These are phyloP conservation scores for Lactifluus echinatus DNA, from an alignment of 768 basidiomycete genomes.

Conservation along the genomic window DNA sequence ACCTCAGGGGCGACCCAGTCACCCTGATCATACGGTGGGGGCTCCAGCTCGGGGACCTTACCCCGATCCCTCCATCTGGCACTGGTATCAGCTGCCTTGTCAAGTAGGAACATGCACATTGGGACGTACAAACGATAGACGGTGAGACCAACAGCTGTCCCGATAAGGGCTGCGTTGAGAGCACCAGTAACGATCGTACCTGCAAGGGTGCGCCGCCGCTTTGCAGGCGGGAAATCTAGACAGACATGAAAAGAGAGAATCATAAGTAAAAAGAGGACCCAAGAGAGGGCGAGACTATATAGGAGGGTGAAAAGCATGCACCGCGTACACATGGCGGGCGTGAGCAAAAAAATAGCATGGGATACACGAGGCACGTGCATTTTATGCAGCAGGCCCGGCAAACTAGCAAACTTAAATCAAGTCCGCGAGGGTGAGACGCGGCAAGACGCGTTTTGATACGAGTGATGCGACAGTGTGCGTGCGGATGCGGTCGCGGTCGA, in stretches of 20 bases:
- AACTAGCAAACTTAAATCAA: not conserved
- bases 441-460: conserved; percentile 5
- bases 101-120: not conserved
- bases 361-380: conserved; percentile 12
- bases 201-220: conserved; percentile 73
- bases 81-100: not conserved
- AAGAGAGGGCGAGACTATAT: conserved; percentile 30
- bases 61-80: conserved; percentile 73
- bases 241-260: conserved; percentile 26
- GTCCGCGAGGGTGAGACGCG: too few relatives aligned
- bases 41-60: conserved; percentile 36
- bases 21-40: conserved; percentile 56
- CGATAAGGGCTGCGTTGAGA: conserved; percentile 76
- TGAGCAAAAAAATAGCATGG: conserved; percentile 20
- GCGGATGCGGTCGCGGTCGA: too few relatives aligned
- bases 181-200: conserved; percentile 80
- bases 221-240: conserved; percentile 66
- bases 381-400: not conserved
- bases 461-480: not conserved
- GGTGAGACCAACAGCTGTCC: conserved; percentile 78
- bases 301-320: conserved; percentile 31
- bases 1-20: conserved; percentile 35
- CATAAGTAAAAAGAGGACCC: conserved; percentile 20
- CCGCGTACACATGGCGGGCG: conserved; percentile 22
- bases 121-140: conserved; percentile 73